A percentile compares a stretch with the other conserved stretches of the same genome.
Evolutionary conservation across 257 asterid genomes (phyloP).

Genomic region (Leptodermis oblonga): DNA sequence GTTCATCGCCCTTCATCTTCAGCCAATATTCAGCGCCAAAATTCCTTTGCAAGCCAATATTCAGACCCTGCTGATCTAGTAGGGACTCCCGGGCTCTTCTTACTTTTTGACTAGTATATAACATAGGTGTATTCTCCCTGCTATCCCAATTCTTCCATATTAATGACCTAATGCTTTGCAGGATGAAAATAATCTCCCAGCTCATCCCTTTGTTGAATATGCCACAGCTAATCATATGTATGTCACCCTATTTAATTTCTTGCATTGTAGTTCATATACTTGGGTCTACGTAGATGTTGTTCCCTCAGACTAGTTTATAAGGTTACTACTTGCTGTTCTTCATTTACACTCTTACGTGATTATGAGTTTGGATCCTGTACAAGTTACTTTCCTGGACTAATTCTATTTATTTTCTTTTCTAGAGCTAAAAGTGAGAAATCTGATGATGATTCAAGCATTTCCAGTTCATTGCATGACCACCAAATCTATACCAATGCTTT

Average conservation of each 20-base stretch:
- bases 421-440: constrained; percentile 57
- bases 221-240: constrained; percentile 40
- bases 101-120: not conserved
- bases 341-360: not conserved
- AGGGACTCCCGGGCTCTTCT: constrained; percentile 24
- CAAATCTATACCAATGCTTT: constrained; percentile 21
- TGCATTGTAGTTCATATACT: not conserved
- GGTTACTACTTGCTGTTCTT: not conserved
- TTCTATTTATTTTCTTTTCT: constrained; percentile 18
- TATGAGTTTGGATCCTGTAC: not conserved
- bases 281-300: not conserved
- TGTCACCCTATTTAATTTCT: constrained; percentile 27
- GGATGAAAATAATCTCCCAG: constrained; percentile 58
- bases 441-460: constrained; percentile 47
- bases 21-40: constrained; percentile 51
- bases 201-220: constrained; percentile 45
- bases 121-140: not conserved
- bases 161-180: constrained; percentile 37
- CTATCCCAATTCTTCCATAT: not conserved
- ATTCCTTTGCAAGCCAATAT: constrained; percentile 59
- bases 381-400: constrained; percentile 15
- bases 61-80: constrained; percentile 70
- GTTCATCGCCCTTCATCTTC: constrained; percentile 39
- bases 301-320: not conserved
- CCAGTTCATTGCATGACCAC: constrained; percentile 39